phyloP scores from a whole-genome alignment of 2,329 filamentous ascomycete genomes.

The Colletotrichum tanaceti region DNA sequence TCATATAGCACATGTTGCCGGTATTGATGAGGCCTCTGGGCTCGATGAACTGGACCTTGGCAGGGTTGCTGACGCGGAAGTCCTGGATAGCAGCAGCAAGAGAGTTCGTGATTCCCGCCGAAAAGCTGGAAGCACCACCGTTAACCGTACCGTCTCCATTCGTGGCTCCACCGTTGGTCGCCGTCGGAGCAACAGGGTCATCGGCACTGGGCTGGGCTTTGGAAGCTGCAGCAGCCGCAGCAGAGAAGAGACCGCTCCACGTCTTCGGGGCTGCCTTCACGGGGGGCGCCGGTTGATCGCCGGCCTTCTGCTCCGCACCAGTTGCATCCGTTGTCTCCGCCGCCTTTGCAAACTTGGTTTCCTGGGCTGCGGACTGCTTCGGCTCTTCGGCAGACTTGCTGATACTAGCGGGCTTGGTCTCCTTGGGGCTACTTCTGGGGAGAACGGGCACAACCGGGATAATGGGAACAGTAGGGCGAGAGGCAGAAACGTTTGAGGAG shows the following conservation, averaged over 20 bases:
- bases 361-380: conserved; percentile 35
- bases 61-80: conserved; percentile 74
- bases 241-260: conserved; percentile 56
- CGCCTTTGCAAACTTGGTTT: conserved; percentile 44
- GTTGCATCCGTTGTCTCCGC: conserved; percentile 31
- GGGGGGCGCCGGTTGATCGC: conserved; percentile 43
- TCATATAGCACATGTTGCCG: conserved; percentile 99
- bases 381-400: conserved; percentile 15
- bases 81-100: conserved; percentile 81
- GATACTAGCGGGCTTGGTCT: conserved; percentile 41
- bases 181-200: conserved; percentile 27
- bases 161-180: conserved; percentile 39
- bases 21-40: conserved; percentile 95
- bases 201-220: conserved; percentile 43
- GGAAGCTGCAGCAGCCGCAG: conserved; percentile 36
- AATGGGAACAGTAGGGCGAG: conserved; percentile 53
- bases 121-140: conserved; percentile 19
- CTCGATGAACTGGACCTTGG: conserved; percentile 85
- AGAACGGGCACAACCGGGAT: conserved; percentile 61
- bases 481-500: conserved; percentile 33
- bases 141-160: conserved; percentile 37
- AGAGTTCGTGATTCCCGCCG: conserved; percentile 56
- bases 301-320: conserved; percentile 29
- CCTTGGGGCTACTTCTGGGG: conserved; percentile 53
- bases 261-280: conserved; percentile 49